Percentiles rank a stretch among this genome's conserved stretches.
phyloP scores from a whole-genome alignment of 495 filamentous ascomycete genomes.

The Trypethelium eluteriae region DNA sequence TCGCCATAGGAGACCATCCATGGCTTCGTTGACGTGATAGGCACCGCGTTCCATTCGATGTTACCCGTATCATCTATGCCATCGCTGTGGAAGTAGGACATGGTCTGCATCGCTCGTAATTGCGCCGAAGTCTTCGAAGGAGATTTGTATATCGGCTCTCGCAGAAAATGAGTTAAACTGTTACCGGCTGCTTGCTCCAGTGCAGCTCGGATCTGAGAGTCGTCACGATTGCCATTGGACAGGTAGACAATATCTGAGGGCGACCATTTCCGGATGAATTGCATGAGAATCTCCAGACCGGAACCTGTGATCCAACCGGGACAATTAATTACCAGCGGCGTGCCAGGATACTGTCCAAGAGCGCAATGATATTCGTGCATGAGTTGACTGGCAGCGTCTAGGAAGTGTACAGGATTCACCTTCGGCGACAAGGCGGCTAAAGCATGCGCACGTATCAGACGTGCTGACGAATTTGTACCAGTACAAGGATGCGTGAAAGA shows the following conservation, averaged over 20 bases:
- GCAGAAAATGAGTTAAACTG: constrained; percentile 7
- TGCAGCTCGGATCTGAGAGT: constrained; percentile 51
- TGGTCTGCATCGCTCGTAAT: constrained; percentile 68
- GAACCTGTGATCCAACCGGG: constrained; percentile 76
- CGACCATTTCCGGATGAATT: constrained; percentile 55
- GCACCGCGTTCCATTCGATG: constrained; percentile 44
- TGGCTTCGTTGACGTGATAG: constrained; percentile 43
- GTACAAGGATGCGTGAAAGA: constrained; percentile 62
- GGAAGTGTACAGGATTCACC: constrained; percentile 62
- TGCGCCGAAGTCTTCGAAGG: constrained; percentile 55
- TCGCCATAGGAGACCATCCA: constrained; percentile 52
- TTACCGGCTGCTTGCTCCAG: constrained; percentile 32
- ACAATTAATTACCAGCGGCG: constrained; percentile 70
- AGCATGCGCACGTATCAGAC: constrained; percentile 58
- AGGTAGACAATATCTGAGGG: constrained; percentile 66
- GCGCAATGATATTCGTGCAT: constrained; percentile 53
- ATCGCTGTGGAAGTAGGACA: constrained; percentile 59
- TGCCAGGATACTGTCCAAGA: constrained; percentile 36
- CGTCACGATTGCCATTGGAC: constrained; percentile 56
- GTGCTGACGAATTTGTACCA: constrained; percentile 30
- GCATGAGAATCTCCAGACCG: constrained; percentile 60
- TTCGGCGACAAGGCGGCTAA: constrained; percentile 64
- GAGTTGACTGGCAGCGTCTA: constrained; percentile 60
- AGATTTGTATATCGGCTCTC: constrained; percentile 14
- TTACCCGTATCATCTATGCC: constrained; percentile 33